Conservation (phyloP, 2,329 filamentous ascomycete genomes). For the Penicillium glabrum region DNA sequence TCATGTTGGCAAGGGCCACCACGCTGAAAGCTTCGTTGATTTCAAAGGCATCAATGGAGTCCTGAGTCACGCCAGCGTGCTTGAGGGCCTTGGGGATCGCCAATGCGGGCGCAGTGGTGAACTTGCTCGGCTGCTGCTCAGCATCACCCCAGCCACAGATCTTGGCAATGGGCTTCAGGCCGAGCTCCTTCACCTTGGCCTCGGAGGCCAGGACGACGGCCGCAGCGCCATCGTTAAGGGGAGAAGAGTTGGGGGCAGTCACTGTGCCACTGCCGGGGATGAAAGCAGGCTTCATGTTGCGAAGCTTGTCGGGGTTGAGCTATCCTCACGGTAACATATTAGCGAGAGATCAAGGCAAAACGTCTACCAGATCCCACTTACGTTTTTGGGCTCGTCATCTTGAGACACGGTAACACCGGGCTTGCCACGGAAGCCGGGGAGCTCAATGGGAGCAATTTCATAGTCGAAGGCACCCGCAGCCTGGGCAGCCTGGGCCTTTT, state of each 20-base stretch:
- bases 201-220: conserved; percentile 93
- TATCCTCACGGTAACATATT: conserved; percentile 17
- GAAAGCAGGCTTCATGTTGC: conserved; percentile 81
- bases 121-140: conserved; percentile 85
- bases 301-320: conserved; percentile 79
- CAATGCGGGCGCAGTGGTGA: conserved; percentile 89
- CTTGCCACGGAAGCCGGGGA: conserved; percentile 87
- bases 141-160: conserved; percentile 98
- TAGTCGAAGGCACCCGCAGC: conserved; percentile 76
- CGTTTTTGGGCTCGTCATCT: conserved; percentile 96
- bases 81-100: conserved; percentile 97
- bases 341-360: neutral
- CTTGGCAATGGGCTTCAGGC: conserved; percentile 88
- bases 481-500: conserved; percentile 85
- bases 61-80: conserved; percentile 79
- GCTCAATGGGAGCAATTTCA: conserved; percentile 88
- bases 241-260: conserved; percentile 94
- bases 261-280: conserved; percentile 76
- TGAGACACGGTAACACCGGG: conserved; percentile 74
- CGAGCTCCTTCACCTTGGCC: conserved; percentile 87
- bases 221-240: conserved; percentile 90
- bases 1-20: conserved; percentile 93
- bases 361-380: conserved; percentile 32
- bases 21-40: conserved; percentile 99
- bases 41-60: conserved; percentile 88